Base-by-base conservation (phyloP, 2,329 filamentous ascomycete species). In the Fusarium miscanthi region DNA sequence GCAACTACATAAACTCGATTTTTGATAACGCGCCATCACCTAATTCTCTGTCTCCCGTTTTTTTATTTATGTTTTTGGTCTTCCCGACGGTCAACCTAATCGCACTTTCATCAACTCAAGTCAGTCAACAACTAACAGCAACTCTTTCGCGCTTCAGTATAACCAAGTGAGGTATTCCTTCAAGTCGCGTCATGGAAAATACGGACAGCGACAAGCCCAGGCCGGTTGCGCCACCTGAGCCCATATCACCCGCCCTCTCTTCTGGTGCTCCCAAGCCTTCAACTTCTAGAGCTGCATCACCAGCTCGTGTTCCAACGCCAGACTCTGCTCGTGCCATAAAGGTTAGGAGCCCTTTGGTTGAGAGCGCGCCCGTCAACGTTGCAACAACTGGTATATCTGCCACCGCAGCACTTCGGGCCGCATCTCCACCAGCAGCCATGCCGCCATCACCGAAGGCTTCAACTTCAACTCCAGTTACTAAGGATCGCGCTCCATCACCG, bases 171-270 rank as follows among this genome's bases (percentile, higher is more conserved):
- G 52, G 42, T 48, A 57, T 66, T 65, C 43, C 48, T 65, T 62
- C 57, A 59, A 64, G 60, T 68, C 63, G 60, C 68, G 70, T 74
- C 67, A 78, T 77, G 73, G 73, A 78, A 63, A 74, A 59, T 67
- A 62, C 62, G 59, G 72, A 75, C 61, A 61, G 61, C 60, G 75
- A 77, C 65, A 74, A 76, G 70, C 72, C 73, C 66, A 77, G 71
- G 69, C 73, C 70, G 40, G 70, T 71, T 76, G 74, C 74, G 69
- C 73, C 76, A 70, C 63, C 72, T 69, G 73, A 75, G 63, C 75
- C 75, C 70, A 76, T 76, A 71, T 77, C 75, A 57, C 75, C 75
- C 61, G 75, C 73, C 40, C 73, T 74, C 45, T 76, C 76, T 67
- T 69, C 72, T 46, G 60, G 73, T 38, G 63, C 58, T 67, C 65